Evolutionary conservation across 352 stramenopile genomes (phyloP).

Genomic region (Aphanomyces invadans): DNA sequence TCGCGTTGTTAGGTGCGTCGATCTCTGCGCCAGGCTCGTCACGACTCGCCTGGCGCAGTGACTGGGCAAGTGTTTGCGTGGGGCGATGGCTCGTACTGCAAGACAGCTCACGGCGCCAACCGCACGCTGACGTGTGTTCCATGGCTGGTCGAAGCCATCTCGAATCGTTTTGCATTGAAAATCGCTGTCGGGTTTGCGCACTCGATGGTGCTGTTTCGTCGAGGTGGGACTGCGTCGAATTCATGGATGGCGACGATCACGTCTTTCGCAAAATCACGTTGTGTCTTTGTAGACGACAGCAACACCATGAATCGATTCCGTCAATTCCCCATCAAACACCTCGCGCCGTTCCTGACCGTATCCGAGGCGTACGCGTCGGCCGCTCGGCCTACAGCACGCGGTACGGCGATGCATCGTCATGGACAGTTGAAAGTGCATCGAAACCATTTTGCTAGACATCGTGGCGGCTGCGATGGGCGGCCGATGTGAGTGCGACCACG

Average conservation of each 20-base stretch:
- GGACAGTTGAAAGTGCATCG: too few species aligned
- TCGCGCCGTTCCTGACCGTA: slow-evolving; percentile 26
- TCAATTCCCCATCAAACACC: slow-evolving; percentile 39
- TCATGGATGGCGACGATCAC: not conserved
- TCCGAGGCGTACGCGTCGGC: not conserved
- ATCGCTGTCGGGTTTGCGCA: slow-evolving; percentile 52
- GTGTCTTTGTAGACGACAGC: slow-evolving; percentile 25
- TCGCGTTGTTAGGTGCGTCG: slow-evolving; percentile 37
- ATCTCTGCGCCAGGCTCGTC: too few species aligned
- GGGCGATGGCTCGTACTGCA: slow-evolving; percentile 48
- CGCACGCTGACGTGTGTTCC: slow-evolving; percentile 48
- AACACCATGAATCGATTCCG: slow-evolving; percentile 48
- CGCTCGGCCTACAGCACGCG: too few species aligned
- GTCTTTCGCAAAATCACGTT: not conserved
- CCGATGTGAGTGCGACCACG: not conserved
- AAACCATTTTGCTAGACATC: not conserved
- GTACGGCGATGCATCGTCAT: too few species aligned
- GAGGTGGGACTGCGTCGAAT: slow-evolving; percentile 25
- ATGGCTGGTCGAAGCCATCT: slow-evolving; percentile 37
- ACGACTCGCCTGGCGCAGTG: too few species aligned
- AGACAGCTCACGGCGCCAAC: slow-evolving; percentile 35
- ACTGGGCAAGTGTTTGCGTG: slow-evolving; percentile 60
- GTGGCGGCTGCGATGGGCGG: not conserved
- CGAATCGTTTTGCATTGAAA: slow-evolving; percentile 40
- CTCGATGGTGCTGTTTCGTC: slow-evolving; percentile 45